A percentile compares a stretch with the other conserved stretches of the same genome.
These are phyloP conservation scores for Trametes cubensis DNA, from an alignment of 768 basidiomycete genomes.

Conservation along the genomic window DNA sequence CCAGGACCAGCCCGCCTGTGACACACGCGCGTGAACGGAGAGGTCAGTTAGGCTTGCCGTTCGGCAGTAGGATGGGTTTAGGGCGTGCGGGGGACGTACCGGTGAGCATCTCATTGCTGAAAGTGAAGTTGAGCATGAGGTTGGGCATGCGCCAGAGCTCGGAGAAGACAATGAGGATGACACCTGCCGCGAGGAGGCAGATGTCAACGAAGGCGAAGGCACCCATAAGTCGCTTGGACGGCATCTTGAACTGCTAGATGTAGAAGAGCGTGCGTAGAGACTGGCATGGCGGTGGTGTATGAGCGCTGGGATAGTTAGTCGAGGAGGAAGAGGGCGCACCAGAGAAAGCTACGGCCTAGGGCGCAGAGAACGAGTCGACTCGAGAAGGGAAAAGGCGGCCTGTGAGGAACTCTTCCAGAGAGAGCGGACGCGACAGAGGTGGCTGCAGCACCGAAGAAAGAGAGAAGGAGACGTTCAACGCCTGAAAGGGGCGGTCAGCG, in stretches of 20 bases:
- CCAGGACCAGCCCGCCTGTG: conserved; percentile 71
- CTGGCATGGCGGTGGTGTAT: conserved; percentile 1
- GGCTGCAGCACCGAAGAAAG: conserved; percentile 48
- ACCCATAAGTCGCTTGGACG: conserved; percentile 67
- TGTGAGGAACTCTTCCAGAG: conserved; percentile 57
- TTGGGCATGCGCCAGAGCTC: conserved; percentile 71
- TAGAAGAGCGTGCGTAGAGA: conserved; percentile 33
- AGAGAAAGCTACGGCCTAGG: conserved; percentile 23
- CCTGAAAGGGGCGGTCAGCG: conserved; percentile 44
- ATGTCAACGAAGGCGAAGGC: conserved; percentile 76
- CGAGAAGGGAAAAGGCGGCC: conserved; percentile 20
- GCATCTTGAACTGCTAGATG: conserved; percentile 50
- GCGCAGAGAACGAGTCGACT: conserved; percentile 28
- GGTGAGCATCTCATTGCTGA: conserved; percentile 58
- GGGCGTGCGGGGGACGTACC: conserved; percentile 44
- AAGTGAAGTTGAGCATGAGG: conserved; percentile 73
- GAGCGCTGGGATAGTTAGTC: neutral
- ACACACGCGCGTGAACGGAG: neutral
- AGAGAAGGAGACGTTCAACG: conserved; percentile 70
- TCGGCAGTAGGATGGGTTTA: too few relatives aligned
- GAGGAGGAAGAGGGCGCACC: conserved; percentile 1
- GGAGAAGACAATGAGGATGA: conserved; percentile 65
- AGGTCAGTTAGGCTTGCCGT: neutral
- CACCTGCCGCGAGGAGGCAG: conserved; percentile 70
- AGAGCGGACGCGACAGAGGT: conserved; percentile 46